A percentile compares a stretch with the other conserved stretches of the same genome.
Conservation (phyloP, 805 yeast genomes). For the Saccharomycopsis microspora region DNA sequence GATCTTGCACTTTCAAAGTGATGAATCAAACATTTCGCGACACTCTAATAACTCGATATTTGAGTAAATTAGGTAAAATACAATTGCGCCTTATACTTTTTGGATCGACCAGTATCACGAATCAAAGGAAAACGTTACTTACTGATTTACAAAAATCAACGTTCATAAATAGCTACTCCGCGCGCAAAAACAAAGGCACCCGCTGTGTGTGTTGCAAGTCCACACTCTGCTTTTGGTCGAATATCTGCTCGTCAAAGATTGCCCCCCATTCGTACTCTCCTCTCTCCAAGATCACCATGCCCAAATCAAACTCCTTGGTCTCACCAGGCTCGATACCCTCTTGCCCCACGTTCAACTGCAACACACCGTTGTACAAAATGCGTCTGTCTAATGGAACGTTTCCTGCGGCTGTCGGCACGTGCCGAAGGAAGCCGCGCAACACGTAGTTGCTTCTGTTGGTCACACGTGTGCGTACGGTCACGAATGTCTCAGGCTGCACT, state of each 20-base stretch:
- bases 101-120: too few relatives aligned
- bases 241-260: conserved; percentile 35
- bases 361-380: conserved; percentile 60
- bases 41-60: too few relatives aligned
- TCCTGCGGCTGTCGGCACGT: conserved; percentile 35
- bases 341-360: conserved; percentile 41
- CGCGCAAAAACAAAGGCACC: conserved; percentile 26
- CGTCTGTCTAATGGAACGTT: conserved; percentile 35
- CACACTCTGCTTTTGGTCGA: conserved; percentile 14
- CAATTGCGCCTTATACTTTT: too few relatives aligned
- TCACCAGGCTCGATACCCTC: conserved; percentile 32
- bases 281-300: conserved; percentile 55
- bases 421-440: conserved; percentile 48
- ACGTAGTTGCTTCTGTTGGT: conserved; percentile 32
- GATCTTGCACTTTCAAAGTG: too few relatives aligned
- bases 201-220: conserved; percentile 29
- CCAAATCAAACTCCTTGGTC: conserved; percentile 31
- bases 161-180: conserved; percentile 1
- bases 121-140: too few relatives aligned
- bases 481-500: conserved; percentile 36
- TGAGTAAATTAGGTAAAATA: too few relatives aligned
- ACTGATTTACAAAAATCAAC: too few relatives aligned
- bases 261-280: conserved; percentile 83
- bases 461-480: conserved; percentile 37
- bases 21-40: too few relatives aligned